Evolutionary conservation across 352 stramenopile species (phyloP).

Genomic region (Phytophthora idaei): DNA sequence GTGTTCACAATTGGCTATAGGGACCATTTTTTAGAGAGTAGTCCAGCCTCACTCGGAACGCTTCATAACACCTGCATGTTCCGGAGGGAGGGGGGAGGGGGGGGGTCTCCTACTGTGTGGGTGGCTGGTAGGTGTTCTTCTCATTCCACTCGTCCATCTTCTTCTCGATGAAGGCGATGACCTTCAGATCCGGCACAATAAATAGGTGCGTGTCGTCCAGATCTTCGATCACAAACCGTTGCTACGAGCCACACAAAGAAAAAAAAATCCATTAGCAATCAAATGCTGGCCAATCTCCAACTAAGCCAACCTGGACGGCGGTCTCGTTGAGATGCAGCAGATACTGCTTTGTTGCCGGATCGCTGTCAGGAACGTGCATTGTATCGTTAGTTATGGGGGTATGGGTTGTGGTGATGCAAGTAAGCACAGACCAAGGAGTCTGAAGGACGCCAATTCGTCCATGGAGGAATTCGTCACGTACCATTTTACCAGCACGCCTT

Average conservation of each 20-base stretch:
- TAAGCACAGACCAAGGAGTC: background rate
- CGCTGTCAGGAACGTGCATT: constrained; percentile 39
- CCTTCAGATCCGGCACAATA: constrained; percentile 83
- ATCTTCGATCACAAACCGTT: constrained; percentile 89
- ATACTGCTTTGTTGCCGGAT: constrained; percentile 88
- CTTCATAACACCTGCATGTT: too few relatives aligned
- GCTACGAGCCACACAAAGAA: constrained; percentile 34
- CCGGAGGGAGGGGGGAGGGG: too few relatives aligned
- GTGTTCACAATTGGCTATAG: background rate
- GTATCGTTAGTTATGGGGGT: constrained; percentile 6
- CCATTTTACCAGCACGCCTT: constrained; percentile 87
- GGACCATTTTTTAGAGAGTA: constrained; percentile 1
- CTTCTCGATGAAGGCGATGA: constrained; percentile 87
- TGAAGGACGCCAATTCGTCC: background rate
- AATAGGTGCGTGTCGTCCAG: constrained; percentile 86
- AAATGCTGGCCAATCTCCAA: background rate
- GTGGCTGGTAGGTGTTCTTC: constrained; percentile 87
- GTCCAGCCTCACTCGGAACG: background rate
- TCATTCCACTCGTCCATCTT: constrained; percentile 92
- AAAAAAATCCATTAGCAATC: background rate
- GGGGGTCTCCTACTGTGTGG: constrained; percentile 43
- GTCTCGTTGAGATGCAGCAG: constrained; percentile 84
- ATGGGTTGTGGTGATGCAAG: background rate
- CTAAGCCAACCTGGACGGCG: constrained; percentile 64
- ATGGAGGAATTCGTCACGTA: constrained; percentile 25